Percentiles rank a stretch among this genome's conserved stretches.
These are phyloP conservation scores for Cladochytrium tenue DNA, from an alignment of 371 early-diverging fungal genomes.

Conservation along the genomic window DNA sequence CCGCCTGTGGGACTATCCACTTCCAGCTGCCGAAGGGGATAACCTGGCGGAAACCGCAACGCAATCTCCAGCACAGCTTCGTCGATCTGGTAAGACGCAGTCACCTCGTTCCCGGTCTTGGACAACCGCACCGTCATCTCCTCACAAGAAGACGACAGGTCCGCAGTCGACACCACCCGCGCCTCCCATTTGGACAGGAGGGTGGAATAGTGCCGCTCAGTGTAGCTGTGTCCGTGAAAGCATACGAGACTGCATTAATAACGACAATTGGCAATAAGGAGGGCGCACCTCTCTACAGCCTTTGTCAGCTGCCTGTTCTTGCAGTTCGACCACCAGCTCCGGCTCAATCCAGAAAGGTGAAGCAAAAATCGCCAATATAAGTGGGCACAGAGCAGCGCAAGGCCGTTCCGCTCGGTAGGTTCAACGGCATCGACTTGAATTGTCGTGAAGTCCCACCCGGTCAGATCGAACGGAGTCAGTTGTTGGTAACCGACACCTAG, in stretches of 20 bases:
- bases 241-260: too few relatives aligned
- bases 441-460: constrained; percentile 68
- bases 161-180: constrained; percentile 48
- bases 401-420: constrained; percentile 10
- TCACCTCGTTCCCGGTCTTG: constrained; percentile 69
- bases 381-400: constrained; percentile 71
- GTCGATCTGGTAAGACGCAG: constrained; percentile 79
- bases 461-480: constrained; percentile 64
- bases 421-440: constrained; percentile 58
- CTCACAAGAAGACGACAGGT: constrained; percentile 35
- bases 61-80: constrained; percentile 83
- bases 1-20: constrained; percentile 66
- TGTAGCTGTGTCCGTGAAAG: constrained; percentile 42
- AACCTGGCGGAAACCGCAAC: constrained; percentile 75
- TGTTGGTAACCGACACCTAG: constrained; percentile 61
- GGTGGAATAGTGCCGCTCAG: constrained; percentile 71
- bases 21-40: constrained; percentile 80
- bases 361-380: constrained; percentile 68
- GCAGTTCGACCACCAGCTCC: constrained; percentile 82
- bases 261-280: too few relatives aligned
- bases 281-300: constrained; percentile 67
- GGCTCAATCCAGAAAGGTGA: constrained; percentile 71
- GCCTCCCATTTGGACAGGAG: constrained; percentile 66
- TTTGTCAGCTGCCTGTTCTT: constrained; percentile 74
- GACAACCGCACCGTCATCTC: constrained; percentile 72